Evolutionary conservation across 208 protist genomes (phyloP).

Genomic region (Leishmania arabica): DNA sequence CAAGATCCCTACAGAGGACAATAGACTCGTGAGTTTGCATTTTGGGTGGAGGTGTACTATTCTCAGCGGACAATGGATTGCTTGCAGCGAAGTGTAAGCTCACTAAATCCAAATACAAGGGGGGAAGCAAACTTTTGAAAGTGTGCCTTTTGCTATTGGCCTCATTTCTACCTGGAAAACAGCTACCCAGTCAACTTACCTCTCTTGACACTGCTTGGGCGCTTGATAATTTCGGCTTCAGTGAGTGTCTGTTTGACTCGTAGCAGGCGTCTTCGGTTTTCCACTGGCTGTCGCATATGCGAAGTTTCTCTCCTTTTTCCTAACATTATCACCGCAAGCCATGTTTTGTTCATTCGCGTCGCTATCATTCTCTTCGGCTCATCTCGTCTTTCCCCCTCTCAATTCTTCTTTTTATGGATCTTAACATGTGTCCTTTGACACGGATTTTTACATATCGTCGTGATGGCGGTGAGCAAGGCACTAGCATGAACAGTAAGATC

Average conservation of each 20-base stretch:
- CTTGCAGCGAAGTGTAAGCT: neutral
- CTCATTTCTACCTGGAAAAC: neutral
- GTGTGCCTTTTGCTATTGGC: neutral
- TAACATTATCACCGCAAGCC: neutral
- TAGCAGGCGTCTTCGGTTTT: neutral
- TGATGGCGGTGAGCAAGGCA: neutral
- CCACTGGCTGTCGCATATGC: neutral
- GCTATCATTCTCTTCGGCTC: neutral
- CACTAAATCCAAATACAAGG: neutral
- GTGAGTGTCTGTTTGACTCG: neutral
- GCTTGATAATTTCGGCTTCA: neutral
- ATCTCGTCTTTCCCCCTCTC: neutral
- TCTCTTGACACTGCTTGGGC: neutral
- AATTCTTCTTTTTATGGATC: neutral
- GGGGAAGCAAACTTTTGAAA: neutral
- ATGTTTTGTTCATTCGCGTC: neutral
- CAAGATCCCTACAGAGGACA: too few species aligned
- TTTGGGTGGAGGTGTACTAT: neutral
- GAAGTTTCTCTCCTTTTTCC: neutral
- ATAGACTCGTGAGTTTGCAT: neutral
- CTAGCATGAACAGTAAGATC: neutral
- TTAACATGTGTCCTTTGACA: neutral
- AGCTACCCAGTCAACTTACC: neutral
- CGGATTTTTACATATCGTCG: neutral
- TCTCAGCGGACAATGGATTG: neutral